Base-by-base conservation (phyloP, 2,329 filamentous ascomycete species). In the Sporothrix protearum region DNA sequence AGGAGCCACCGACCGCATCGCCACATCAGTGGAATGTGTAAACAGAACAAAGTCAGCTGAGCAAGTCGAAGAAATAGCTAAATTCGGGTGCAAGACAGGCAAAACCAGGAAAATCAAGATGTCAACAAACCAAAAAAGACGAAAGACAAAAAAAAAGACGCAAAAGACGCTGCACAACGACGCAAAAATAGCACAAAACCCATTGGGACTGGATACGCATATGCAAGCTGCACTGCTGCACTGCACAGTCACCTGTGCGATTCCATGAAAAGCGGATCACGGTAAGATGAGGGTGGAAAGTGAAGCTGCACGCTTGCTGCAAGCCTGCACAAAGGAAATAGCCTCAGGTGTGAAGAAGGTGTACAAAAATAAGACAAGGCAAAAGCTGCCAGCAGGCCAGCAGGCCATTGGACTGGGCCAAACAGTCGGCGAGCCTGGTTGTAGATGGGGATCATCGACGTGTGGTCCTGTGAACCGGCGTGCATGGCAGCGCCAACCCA, bases 21-120 rank as follows among this genome's bases (percentile, higher is more conserved):
- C 49, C 69, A 71, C 69, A 59, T 47, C 36, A 10, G 49, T 59
- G 69, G 69, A 71, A 71, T 71, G 69, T 63, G 47, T 64, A 47
- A 66, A 57, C 53, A 63, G 45, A 47, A 36, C 59, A 57, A 70
- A 36, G 8, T 45, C 39, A 64, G 61, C 42, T 49, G 63, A 25
- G 14, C 39, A 49, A 30, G 39, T 39, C 61, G 25, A 66, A 22
- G 7, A 53, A 51, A 7, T 8, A 51, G 36, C 25, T 16, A 67
- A 49, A 51, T 8, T 2, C 10, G 39, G 61, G 30, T 10, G 39
- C 61, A 45, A 64, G 59, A 30, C 61, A 45, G 16, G 9, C 61
- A 45, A 39, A 28, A 47, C n/a, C 14, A 25, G 36, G 36, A 45
- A 45, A 25, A 45, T 59, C 30, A 63, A 8, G 33, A 33, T 19